Evolutionary conservation across 805 yeast species (phyloP), one percentile per base, ranked within the genome.

Genomic region (Teunomyces atbi): DNA sequence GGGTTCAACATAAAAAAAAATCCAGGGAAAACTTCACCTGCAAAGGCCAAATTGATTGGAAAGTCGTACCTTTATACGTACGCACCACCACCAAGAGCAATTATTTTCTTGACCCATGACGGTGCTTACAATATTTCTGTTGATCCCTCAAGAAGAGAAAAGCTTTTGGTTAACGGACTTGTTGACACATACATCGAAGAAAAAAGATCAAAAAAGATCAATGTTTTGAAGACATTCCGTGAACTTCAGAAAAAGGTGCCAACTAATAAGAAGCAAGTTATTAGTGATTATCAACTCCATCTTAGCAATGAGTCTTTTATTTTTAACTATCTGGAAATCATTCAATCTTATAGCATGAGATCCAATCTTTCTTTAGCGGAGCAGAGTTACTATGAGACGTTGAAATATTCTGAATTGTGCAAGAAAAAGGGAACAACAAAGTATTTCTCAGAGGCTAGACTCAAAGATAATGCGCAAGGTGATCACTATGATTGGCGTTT

Each of bases 391-490:
- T 55, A 61, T 32, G 55, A 66, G 4, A 60, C 71, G 42, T 58
- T 76, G 42, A 48, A 61, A 41, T 56, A 55, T 46, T 71, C 78
- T 1, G 51, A 59, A 8, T 44, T 49, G 16, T 55, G 57, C 5
- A 61, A 59, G n/a, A 58, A 59, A 13, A 55, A 62, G 13, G 60
- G 65, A 5, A 68, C 69, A 1, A 62, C 66, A 6, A 74, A 78
- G 49, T 74, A 75, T 55, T 76, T 69, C 47, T 44, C 48, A 10
- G 74, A 69, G 51, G 64, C 72, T 19, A 49, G 65, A 44, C 48
- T 68, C 29, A 48, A 58, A 20, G 58, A 51, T 18, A 56, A 61
- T 8, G 30, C 58, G 33, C 2, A 43, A 29, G 65, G 65, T 3
- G 63, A 60, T 46, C 66, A 61, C 45, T 61, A 61, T 48, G 66